Evolutionary conservation across 768 basidiomycete species (phyloP), one percentile per base, ranked within the genome.

Genomic region (Termitomyces eurrhizus): DNA sequence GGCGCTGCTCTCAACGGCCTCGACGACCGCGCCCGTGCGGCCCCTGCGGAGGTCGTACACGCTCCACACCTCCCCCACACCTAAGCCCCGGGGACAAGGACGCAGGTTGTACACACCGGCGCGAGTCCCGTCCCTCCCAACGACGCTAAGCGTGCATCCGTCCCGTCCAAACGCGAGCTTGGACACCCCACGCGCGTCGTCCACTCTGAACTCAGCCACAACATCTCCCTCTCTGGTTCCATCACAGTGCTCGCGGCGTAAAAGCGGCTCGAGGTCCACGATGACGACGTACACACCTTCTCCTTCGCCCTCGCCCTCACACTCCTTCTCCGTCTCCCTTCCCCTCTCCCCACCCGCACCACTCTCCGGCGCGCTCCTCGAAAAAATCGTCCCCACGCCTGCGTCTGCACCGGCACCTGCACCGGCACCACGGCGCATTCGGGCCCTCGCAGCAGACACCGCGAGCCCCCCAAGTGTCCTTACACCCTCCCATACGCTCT

Each of bases 1-100:
- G 8, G 63, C 57, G 7, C 79, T 78, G 80, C 83, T 85, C 29
- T 72, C 74, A 13, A 88, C 72, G 13, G 72, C 72, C 56, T 86
- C 83, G 14, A 93, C 80, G 5, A 83, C 72, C 6, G 86, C 90
- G 3, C 78, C 77, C n/a, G 90, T 91, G 29, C 82, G 75, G 6
- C 92, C 92, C n/a, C 91, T 77, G 48, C 80, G 77, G 24, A 94
- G 74, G 62, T 85, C 82, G 62, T 93, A 93, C 59, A 88, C 61
- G 62, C 88, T 87, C 74, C 78, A 81, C 24, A 60, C 58, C 3
- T 50, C 11, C 1, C 57, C 60, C 2, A 12, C 41, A 1, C 46
- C 52, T 4, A 4, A 16, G 41, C 16, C 41, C 1, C 42, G n/a
- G 42, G n/a, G 42, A n/a, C n/a, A 44, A n/a, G 77, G 75, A 14